Evolutionary conservation across 192 early-diverging fungal genomes (phyloP).

Genomic region (Coemansia sp.): DNA sequence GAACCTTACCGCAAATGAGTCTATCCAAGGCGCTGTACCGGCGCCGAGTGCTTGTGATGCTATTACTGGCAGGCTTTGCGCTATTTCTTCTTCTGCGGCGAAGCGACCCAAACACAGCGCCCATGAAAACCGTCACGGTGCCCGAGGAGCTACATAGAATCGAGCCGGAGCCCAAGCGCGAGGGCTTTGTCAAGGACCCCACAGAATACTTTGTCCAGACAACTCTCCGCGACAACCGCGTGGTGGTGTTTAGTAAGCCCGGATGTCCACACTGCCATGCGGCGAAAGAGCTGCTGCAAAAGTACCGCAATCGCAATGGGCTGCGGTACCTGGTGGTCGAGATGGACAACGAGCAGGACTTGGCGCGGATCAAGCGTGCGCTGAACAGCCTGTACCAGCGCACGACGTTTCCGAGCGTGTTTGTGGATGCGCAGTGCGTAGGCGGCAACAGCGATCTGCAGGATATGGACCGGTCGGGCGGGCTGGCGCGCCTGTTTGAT

Average conservation of each 20-base stretch:
- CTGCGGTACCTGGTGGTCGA: constrained; percentile 53
- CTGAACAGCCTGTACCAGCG: constrained; percentile 51
- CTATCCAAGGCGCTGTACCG: constrained; percentile 7
- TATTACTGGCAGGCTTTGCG: not conserved
- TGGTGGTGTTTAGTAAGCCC: constrained; percentile 69
- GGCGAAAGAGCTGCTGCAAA: constrained; percentile 54
- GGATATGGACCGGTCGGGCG: constrained; percentile 29
- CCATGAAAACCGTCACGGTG: too few species aligned
- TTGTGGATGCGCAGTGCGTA: constrained; percentile 58
- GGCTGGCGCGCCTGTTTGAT: constrained; percentile 45
- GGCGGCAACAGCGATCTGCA: constrained; percentile 57
- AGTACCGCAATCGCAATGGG: constrained; percentile 16
- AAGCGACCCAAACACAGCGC: not conserved
- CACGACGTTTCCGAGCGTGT: constrained; percentile 63
- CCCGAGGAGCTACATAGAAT: not conserved
- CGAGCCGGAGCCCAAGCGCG: not conserved
- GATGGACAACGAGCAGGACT: constrained; percentile 29
- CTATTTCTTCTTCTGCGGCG: constrained; percentile 4
- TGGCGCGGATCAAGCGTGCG: constrained; percentile 52
- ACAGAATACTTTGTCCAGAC: constrained; percentile 17
- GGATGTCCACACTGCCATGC: constrained; percentile 62
- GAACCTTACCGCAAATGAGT: too few species aligned
- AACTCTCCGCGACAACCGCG: constrained; percentile 14
- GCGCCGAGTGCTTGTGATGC: constrained; percentile 3
- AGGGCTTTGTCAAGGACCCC: constrained; percentile 9